Percentiles rank a stretch among this genome's conserved stretches.
Conservation (phyloP, 371 early-diverging fungal species). For the Blakeslea trispora region DNA sequence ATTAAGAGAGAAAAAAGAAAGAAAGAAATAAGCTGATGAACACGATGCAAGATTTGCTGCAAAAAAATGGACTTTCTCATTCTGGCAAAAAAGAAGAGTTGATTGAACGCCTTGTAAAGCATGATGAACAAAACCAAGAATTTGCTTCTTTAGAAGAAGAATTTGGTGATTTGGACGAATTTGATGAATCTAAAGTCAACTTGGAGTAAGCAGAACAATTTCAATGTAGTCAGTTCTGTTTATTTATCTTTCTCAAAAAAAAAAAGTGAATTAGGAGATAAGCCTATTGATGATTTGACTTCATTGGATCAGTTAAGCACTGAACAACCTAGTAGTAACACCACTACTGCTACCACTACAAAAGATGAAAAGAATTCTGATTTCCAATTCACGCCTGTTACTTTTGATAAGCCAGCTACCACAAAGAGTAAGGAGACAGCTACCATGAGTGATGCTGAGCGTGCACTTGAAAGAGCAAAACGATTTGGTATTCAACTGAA, state of each 20-base stretch:
- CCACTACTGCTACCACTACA: no score
- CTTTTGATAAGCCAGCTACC: conserved; percentile 28
- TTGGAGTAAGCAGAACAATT: conserved; percentile 21
- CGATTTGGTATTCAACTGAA: conserved; percentile 55
- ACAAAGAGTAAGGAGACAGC: conserved; percentile 8
- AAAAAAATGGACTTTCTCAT: conserved; percentile 57
- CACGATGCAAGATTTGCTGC: conserved; percentile 63
- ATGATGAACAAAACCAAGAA: conserved; percentile 51
- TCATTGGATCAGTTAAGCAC: no score
- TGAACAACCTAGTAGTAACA: no score
- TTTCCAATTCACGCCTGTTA: conserved; percentile 49
- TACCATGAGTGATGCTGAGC: conserved; percentile 34
- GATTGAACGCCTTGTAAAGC: conserved; percentile 62
- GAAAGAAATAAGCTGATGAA: no score
- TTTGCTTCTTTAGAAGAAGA: conserved; percentile 49
- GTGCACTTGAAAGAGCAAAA: conserved; percentile 54
- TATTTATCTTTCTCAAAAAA: no score
- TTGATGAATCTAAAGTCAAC: conserved; percentile 38
- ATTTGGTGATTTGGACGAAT: conserved; percentile 45
- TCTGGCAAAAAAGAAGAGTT: conserved; percentile 72
- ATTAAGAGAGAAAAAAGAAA: neutral
- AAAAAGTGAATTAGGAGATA: conserved; percentile 8
- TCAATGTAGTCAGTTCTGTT: neutral
- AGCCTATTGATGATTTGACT: conserved; percentile 6
- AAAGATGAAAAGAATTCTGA: conserved; percentile 3